Conservation (phyloP, 805 yeast genomes). For the Candida sakaeoensis region DNA sequence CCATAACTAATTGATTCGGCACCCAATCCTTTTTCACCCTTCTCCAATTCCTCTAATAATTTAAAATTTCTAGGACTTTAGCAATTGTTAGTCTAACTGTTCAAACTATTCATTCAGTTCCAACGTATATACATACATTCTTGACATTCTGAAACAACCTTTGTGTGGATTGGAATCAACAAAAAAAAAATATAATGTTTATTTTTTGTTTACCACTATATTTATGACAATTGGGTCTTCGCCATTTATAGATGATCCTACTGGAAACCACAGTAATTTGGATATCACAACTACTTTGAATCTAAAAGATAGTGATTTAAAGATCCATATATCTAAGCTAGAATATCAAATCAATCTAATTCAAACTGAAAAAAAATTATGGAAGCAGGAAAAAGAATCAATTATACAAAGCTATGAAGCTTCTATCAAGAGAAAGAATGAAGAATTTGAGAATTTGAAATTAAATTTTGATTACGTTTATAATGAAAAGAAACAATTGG, state of each 20-base stretch:
- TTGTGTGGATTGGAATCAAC: conserved; percentile 4
- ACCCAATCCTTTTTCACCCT: conserved; percentile 96
- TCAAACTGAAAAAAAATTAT: conserved; percentile 32
- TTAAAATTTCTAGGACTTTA: conserved; percentile 95
- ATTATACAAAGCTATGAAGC: conserved; percentile 22
- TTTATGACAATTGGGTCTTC: conserved; percentile 17
- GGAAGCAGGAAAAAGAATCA: conserved; percentile 25
- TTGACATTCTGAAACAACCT: conserved; percentile 31
- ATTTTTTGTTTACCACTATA: background rate
- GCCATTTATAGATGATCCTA: conserved; percentile 27
- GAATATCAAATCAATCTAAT: conserved; percentile 31
- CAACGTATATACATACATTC: conserved; percentile 44
- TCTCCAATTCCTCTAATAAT: conserved; percentile 91
- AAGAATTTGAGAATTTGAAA: conserved; percentile 29
- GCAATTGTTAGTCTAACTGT: no score
- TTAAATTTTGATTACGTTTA: conserved; percentile 34
- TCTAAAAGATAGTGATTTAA: conserved; percentile 13
- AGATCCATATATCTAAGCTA: conserved; percentile 18
- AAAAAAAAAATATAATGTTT: conserved; percentile 1
- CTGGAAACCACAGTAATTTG: conserved; percentile 1
- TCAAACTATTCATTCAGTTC: no score
- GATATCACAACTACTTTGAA: conserved; percentile 16
- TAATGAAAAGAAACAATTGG: conserved; percentile 29
- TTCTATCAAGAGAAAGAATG: conserved; percentile 28
- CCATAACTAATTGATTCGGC: conserved; percentile 98